Conservation (phyloP, 73 alveolate genomes). For the Paraurostyla sp. region DNA sequence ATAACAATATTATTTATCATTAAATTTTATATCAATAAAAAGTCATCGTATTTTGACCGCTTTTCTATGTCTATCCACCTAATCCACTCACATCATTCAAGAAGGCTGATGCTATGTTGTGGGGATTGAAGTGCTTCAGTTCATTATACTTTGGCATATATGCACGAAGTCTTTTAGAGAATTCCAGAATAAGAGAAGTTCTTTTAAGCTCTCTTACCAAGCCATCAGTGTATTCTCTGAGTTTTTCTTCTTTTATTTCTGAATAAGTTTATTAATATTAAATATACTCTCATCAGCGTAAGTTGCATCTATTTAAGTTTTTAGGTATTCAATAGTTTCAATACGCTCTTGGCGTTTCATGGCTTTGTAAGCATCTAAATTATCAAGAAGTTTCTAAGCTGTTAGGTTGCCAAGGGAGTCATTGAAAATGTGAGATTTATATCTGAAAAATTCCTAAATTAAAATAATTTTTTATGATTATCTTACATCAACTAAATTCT, state of each 20-base stretch:
- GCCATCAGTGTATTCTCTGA: conserved; percentile 61
- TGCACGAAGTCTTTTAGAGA: conserved; percentile 29
- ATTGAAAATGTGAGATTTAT: conserved; percentile 57
- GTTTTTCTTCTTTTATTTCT: conserved; percentile 70
- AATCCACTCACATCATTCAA: neutral
- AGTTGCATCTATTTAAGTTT: conserved; percentile 40
- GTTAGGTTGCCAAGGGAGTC: conserved; percentile 46
- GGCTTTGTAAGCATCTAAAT: conserved; percentile 56
- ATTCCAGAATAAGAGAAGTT: conserved; percentile 60
- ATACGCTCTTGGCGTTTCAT: conserved; percentile 60
- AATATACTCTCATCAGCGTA: conserved; percentile 68
- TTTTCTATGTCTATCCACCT: neutral
- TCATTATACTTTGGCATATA: conserved; percentile 72
- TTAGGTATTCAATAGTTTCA: conserved; percentile 61
- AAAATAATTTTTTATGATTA: neutral
- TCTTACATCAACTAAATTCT: conserved; percentile 53
- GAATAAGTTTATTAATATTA: neutral
- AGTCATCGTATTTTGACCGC: conserved; percentile 22
- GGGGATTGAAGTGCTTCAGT: conserved; percentile 70
- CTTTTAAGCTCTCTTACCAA: conserved; percentile 47
- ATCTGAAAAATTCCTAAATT: conserved; percentile 65
- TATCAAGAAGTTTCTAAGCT: conserved; percentile 38
- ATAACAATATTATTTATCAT: no score
- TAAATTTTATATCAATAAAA: conserved; percentile 1
- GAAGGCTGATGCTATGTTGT: conserved; percentile 10